These are phyloP conservation scores for Zygotorulaspora chibaensis DNA, from an alignment of 805 yeast species.

Conservation along the genomic window DNA sequence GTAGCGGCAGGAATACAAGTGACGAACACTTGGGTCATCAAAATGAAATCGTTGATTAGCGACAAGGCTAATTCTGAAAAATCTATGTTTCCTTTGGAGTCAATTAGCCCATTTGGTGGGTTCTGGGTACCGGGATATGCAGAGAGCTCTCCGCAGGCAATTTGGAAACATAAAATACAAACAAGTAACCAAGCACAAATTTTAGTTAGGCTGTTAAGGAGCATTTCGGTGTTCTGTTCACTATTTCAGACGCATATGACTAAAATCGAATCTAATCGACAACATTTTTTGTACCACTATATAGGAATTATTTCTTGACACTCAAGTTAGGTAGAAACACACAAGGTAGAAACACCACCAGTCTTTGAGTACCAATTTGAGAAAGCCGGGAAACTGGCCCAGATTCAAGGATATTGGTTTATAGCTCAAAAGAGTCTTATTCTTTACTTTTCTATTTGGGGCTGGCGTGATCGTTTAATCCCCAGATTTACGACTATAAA, in stretches of 20 bases:
- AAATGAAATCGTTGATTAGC: slow-evolving; percentile 10
- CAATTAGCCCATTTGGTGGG: slow-evolving; percentile 5
- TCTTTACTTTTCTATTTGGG: no score
- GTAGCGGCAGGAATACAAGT: slow-evolving; percentile 14
- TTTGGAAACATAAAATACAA: not conserved
- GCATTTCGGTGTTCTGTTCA: not conserved
- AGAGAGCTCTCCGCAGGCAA: slow-evolving; percentile 1
- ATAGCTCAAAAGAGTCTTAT: no score
- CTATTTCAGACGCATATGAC: no score
- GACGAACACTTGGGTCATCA: slow-evolving; percentile 14
- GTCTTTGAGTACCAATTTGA: not conserved
- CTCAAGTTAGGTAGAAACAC: not conserved
- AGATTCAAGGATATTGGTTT: no score
- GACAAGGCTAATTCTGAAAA: slow-evolving; percentile 10
- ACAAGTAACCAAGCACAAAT: not conserved
- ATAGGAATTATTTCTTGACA: not conserved
- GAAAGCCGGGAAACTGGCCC: no score
- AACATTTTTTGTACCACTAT: not conserved
- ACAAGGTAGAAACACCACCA: no score
- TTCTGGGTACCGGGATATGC: slow-evolving; percentile 1
- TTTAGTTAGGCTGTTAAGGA: not conserved
- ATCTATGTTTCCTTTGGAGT: slow-evolving; percentile 3
- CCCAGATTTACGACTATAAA: not conserved
- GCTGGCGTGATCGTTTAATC: no score
- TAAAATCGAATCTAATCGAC: not conserved